These are phyloP conservation scores for Vitis amurensis DNA, from an alignment of 164 flowering plant species.

Conservation along the genomic window DNA sequence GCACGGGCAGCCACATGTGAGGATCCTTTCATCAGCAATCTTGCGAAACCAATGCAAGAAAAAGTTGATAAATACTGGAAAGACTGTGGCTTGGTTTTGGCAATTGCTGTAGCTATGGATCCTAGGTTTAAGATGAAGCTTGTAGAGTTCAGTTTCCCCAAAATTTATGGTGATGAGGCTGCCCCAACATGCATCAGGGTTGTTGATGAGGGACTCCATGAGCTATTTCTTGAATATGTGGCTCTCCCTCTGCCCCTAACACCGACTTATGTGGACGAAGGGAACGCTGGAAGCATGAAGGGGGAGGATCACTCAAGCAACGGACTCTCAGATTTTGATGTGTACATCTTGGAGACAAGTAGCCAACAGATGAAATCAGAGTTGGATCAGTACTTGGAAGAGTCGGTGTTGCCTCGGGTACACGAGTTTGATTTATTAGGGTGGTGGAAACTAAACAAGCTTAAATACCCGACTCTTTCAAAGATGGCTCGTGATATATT, in stretches of 20 bases:
- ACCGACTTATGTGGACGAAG: constrained; percentile 56
- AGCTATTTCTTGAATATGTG: constrained; percentile 74
- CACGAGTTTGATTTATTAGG: constrained; percentile 74
- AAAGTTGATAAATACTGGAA: constrained; percentile 75
- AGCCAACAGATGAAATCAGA: constrained; percentile 70
- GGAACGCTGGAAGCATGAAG: constrained; percentile 23
- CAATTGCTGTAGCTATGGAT: constrained; percentile 82
- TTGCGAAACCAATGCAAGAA: constrained; percentile 55
- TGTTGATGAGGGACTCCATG: constrained; percentile 81
- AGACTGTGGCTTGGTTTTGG: constrained; percentile 61
- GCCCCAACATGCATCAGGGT: constrained; percentile 48
- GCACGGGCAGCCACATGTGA: constrained; percentile 50
- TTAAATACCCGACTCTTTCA: constrained; percentile 81
- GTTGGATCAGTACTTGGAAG: constrained; percentile 86
- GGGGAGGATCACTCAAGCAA: constrained; percentile 34
- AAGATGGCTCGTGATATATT: constrained; percentile 92
- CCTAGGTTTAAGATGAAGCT: constrained; percentile 94
- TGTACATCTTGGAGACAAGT: constrained; percentile 65
- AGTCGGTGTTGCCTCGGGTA: constrained; percentile 66
- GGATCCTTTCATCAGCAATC: constrained; percentile 45
- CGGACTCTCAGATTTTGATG: constrained; percentile 75
- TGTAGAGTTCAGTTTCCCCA: constrained; percentile 80
- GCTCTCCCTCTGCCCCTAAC: constrained; percentile 59
- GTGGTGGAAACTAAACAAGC: constrained; percentile 87
- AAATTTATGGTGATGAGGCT: constrained; percentile 63